Percentiles rank a stretch among this genome's conserved stretches.
Evolutionary conservation across 495 filamentous ascomycete genomes (phyloP).

Genomic region (Venustampulla echinocandica): DNA sequence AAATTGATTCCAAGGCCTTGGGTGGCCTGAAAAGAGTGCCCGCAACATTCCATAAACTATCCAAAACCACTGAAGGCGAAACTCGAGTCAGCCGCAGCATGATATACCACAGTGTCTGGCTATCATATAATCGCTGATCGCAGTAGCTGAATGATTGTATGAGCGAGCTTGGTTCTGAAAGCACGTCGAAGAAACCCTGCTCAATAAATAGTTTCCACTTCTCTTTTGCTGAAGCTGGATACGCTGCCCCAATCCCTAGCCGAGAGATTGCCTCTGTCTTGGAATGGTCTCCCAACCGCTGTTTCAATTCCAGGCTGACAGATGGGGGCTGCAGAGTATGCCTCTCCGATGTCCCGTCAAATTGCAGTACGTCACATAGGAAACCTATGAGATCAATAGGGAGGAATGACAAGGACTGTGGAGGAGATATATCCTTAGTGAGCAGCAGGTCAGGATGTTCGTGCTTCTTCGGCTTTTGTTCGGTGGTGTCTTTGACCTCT

Average conservation of each 20-base stretch:
- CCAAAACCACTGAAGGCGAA: conserved; percentile 50
- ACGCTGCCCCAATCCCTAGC: background rate
- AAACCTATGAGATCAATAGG: conserved; percentile 41
- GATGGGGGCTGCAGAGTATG: conserved; percentile 35
- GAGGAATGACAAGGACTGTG: conserved; percentile 22
- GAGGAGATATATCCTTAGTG: background rate
- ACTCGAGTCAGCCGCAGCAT: conserved; percentile 43
- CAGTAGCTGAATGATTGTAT: conserved; percentile 54
- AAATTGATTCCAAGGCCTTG: conserved; percentile 37
- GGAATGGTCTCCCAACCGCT: background rate
- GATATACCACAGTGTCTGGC: conserved; percentile 41
- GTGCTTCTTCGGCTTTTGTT: background rate
- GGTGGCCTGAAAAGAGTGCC: conserved; percentile 60
- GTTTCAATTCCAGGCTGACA: conserved; percentile 25
- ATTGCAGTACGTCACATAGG: conserved; percentile 43
- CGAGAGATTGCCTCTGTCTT: background rate
- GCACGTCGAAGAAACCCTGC: conserved; percentile 64
- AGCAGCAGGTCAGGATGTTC: background rate
- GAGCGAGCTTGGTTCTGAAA: conserved; percentile 57
- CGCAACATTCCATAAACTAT: conserved; percentile 70
- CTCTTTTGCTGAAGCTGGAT: conserved; percentile 22
- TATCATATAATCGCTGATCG: conserved; percentile 35
- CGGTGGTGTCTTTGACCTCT: background rate
- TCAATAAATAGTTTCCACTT: conserved; percentile 54
- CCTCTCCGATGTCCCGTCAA: conserved; percentile 39